These are phyloP conservation scores for Euphorbia lathyris DNA, from an alignment of 345 rosid genomes.

Conservation along the genomic window DNA sequence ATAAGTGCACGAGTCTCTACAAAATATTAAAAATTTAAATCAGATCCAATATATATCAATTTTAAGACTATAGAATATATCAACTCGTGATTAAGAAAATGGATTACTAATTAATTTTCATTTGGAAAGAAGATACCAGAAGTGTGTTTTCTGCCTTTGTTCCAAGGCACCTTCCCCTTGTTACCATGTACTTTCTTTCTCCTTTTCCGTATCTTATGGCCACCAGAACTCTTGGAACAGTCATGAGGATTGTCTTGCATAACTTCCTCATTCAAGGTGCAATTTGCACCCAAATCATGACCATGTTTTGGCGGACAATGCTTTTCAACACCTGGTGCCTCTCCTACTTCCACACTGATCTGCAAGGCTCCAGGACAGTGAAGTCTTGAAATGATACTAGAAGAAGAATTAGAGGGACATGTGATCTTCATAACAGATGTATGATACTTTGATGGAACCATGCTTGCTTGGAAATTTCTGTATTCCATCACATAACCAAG, in stretches of 20 bases:
- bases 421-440: conserved; percentile 18
- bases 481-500: conserved; percentile 22
- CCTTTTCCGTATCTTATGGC: conserved; percentile 41
- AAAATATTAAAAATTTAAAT: conserved; percentile 15
- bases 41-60: neutral
- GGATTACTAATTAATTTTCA: conserved; percentile 1
- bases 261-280: conserved; percentile 21
- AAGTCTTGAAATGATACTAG: conserved; percentile 28
- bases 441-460: conserved; percentile 21
- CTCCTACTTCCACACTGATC: conserved; percentile 17
- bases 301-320: conserved; percentile 11
- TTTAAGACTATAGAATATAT: conserved; percentile 10
- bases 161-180: conserved; percentile 85
- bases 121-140: conserved; percentile 38
- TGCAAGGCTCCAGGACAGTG: conserved; percentile 24
- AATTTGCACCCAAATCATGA: conserved; percentile 19
- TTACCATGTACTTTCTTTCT: conserved; percentile 66
- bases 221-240: conserved; percentile 14
- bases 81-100: neutral
- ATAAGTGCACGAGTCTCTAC: conserved; percentile 72
- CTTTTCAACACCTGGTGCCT: conserved; percentile 23
- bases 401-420: conserved; percentile 17
- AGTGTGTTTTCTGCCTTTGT: conserved; percentile 70
- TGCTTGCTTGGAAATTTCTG: conserved; percentile 24
- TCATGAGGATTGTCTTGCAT: conserved; percentile 8